phyloP scores from a whole-genome alignment of 78 protist genomes.

The Anaeramoeba ignava region DNA sequence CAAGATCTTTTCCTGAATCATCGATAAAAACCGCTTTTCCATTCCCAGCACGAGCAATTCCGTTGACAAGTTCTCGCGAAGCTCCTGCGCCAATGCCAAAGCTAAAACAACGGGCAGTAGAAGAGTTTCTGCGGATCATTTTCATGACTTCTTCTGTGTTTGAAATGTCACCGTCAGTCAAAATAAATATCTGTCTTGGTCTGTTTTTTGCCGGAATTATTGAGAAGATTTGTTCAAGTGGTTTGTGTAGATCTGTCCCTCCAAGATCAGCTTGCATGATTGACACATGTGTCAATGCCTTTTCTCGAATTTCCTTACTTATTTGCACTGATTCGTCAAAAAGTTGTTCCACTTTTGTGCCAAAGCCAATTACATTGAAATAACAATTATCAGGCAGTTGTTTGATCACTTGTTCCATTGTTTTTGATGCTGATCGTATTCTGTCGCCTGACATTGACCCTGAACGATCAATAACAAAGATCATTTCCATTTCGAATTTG shows the following conservation, averaged over 20 bases:
- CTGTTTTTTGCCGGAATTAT: background rate
- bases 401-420: conserved; percentile 29
- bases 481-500: conserved; percentile 7
- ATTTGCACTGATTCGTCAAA: background rate
- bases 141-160: background rate
- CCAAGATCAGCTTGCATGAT: conserved; percentile 30
- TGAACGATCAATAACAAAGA: conserved; percentile 39
- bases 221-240: conserved; percentile 2
- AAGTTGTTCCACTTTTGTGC: background rate
- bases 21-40: conserved; percentile 46
- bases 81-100: conserved; percentile 59
- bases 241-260: conserved; percentile 41
- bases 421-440: conserved; percentile 10
- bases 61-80: conserved; percentile 43
- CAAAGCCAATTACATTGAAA: conserved; percentile 50
- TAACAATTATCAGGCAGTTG: conserved; percentile 30
- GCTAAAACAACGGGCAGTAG: conserved; percentile 38
- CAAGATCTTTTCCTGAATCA: conserved; percentile 15
- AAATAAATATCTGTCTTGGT: conserved; percentile 52
- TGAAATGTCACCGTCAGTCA: conserved; percentile 65
- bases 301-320: conserved; percentile 2
- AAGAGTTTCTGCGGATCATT: background rate
- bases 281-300: conserved; percentile 16
- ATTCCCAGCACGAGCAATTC: conserved; percentile 48
- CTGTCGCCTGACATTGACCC: conserved; percentile 44